A percentile compares a stretch with the other conserved stretches of the same genome.
phyloP scores from a whole-genome alignment of 2,329 filamentous ascomycete genomes.

The Colletotrichum costaricense region DNA sequence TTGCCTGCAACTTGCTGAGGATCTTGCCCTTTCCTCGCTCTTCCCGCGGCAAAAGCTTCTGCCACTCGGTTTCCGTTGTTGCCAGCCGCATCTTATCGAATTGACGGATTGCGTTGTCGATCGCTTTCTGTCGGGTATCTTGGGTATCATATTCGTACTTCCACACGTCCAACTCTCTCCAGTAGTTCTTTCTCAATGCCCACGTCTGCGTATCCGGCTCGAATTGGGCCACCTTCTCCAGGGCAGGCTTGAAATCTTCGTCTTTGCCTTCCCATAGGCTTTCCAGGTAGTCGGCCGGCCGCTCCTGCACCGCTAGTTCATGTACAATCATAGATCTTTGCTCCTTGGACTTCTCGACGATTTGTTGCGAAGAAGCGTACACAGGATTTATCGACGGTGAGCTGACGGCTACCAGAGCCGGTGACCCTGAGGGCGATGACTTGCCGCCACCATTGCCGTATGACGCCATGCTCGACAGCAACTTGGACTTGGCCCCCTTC shows the following conservation, averaged over 20 bases:
- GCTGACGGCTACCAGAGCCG: constrained; percentile 63
- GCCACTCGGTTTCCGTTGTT: constrained; percentile 68
- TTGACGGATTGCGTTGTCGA: constrained; percentile 69
- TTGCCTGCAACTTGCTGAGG: constrained; percentile 70
- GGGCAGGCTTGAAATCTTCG: constrained; percentile 63
- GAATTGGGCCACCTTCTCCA: constrained; percentile 70
- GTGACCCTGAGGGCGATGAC: constrained; percentile 63
- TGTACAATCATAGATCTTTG: constrained; percentile 67
- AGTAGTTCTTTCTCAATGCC: constrained; percentile 66
- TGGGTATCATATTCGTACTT: constrained; percentile 66
- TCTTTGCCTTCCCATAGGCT: constrained; percentile 63
- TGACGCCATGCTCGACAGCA: constrained; percentile 53
- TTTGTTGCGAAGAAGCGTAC: constrained; percentile 62
- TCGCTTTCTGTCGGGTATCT: constrained; percentile 67
- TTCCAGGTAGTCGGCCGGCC: constrained; percentile 60
- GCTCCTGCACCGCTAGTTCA: constrained; percentile 67
- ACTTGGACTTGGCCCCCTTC: constrained; percentile 55
- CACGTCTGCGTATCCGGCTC: constrained; percentile 62
- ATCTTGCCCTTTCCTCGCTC: constrained; percentile 71
- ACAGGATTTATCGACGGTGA: constrained; percentile 65
- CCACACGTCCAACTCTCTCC: constrained; percentile 74
- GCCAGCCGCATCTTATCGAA: constrained; percentile 70
- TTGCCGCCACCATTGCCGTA: constrained; percentile 42
- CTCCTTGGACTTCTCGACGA: constrained; percentile 64
- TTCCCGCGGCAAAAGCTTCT: constrained; percentile 66